Evolutionary conservation across 1,284 basidiomycete genomes (phyloP).

Genomic region (Pyrrhoderma lamaoense): DNA sequence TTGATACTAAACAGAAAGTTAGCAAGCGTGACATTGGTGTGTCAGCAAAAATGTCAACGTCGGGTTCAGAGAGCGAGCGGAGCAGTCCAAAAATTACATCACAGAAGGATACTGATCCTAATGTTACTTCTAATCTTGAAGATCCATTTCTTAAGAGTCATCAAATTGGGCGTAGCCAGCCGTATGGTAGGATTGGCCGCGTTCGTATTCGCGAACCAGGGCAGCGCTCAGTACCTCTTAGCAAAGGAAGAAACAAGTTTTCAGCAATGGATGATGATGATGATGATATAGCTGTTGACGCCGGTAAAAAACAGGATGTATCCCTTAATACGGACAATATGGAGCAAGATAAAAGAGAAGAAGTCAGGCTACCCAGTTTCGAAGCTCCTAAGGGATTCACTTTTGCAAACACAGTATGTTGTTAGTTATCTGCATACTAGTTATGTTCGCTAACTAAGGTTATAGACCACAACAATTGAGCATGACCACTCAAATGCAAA

Average conservation of each 20-base stretch:
- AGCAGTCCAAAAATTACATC: neutral
- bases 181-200: slow-evolving; percentile 61
- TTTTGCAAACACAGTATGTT: slow-evolving; percentile 55
- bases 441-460: slow-evolving; percentile 11
- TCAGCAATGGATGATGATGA: slow-evolving; percentile 58
- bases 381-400: slow-evolving; percentile 57
- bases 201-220: slow-evolving; percentile 32
- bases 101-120: neutral
- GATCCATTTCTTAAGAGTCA: slow-evolving; percentile 20
- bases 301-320: slow-evolving; percentile 30
- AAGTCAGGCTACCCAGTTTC: slow-evolving; percentile 53
- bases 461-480: slow-evolving; percentile 23
- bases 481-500: slow-evolving; percentile 21
- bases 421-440: neutral
- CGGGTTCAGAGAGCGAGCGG: slow-evolving; percentile 16
- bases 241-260: slow-evolving; percentile 42
- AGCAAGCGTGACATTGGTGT: slow-evolving; percentile 16
- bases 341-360: slow-evolving; percentile 21
- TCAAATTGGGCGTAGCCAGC: slow-evolving; percentile 29
- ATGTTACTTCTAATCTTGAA: neutral
- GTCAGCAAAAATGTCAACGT: slow-evolving; percentile 12
- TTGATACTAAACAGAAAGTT: slow-evolving; percentile 25
- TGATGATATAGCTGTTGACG: slow-evolving; percentile 23
- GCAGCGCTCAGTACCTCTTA: slow-evolving; percentile 43
- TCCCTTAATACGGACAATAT: neutral